These are phyloP conservation scores for Arabidopsis hybrid DNA, from an alignment of 441 rosid genomes.

Conservation along the genomic window DNA sequence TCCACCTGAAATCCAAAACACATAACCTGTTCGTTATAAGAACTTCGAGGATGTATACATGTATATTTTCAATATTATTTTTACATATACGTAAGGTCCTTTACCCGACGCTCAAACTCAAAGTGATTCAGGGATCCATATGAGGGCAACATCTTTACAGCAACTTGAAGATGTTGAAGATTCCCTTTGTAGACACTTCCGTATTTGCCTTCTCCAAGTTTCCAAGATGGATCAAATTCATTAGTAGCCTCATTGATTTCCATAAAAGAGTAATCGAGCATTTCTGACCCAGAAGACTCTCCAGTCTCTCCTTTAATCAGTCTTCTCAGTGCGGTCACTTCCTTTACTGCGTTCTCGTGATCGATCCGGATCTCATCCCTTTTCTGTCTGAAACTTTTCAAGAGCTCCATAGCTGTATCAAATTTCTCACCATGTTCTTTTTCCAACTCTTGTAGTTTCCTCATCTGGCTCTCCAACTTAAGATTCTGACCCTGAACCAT, in stretches of 20 bases:
- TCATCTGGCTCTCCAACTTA: constrained; percentile 56
- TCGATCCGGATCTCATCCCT: constrained; percentile 74
- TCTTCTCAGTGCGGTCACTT: constrained; percentile 55
- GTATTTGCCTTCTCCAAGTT: constrained; percentile 83
- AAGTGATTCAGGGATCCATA: constrained; percentile 67
- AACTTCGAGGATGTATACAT: background rate
- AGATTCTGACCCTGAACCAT: constrained; percentile 60
- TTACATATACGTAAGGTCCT: background rate
- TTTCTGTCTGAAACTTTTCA: constrained; percentile 71
- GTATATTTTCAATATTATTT: background rate
- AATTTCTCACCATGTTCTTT: constrained; percentile 85
- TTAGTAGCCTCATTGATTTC: constrained; percentile 87
- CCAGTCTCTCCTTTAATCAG: constrained; percentile 48
- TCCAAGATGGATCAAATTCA: constrained; percentile 77
- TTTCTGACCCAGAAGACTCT: constrained; percentile 57
- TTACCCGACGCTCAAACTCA: constrained; percentile 76
- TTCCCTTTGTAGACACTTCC: constrained; percentile 86
- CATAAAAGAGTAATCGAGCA: constrained; percentile 78
- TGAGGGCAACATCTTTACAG: constrained; percentile 89
- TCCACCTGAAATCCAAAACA: constrained; percentile 67
- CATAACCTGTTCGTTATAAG: background rate
- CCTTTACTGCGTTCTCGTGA: constrained; percentile 57
- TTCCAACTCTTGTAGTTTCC: constrained; percentile 50
- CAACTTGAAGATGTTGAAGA: constrained; percentile 74
- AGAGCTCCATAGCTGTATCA: constrained; percentile 78